Evolutionary conservation across 2,329 filamentous ascomycete genomes (phyloP).

Genomic region (Monascus ruber): DNA sequence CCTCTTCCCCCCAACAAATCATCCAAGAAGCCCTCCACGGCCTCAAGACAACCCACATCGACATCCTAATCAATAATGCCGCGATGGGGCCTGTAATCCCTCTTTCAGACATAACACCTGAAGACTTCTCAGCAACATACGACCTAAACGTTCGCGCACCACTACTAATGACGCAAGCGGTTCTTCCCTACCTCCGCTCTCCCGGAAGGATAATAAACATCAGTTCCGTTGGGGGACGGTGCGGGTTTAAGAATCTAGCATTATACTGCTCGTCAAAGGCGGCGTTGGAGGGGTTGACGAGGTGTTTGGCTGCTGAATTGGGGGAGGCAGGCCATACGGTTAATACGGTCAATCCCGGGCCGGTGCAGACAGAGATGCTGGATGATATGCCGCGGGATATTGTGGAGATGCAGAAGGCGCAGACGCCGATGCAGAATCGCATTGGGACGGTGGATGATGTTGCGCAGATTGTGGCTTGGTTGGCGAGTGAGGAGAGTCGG

Average conservation of each 20-base stretch:
- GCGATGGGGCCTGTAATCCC: no score
- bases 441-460: slow-evolving; percentile 44
- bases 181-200: no score
- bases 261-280: slow-evolving; percentile 49
- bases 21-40: no score
- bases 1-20: no score
- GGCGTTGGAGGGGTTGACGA: slow-evolving; percentile 49
- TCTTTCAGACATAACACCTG: no score
- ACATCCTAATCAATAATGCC: no score
- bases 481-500: slow-evolving; percentile 39
- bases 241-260: slow-evolving; percentile 35
- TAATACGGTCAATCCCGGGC: slow-evolving; percentile 50
- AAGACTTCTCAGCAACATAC: no score
- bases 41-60: no score
- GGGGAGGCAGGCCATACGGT: slow-evolving; percentile 47
- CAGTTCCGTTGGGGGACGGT: no score
- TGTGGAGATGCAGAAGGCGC: slow-evolving; percentile 38
- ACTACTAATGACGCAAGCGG: no score
- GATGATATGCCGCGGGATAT: slow-evolving; percentile 41
- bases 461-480: slow-evolving; percentile 44
- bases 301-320: slow-evolving; percentile 48
- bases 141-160: no score
- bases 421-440: slow-evolving; percentile 42
- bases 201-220: no score
- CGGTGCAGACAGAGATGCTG: slow-evolving; percentile 48